Percentiles rank a stretch among this genome's conserved stretches.
Conservation (phyloP, 441 rosid species). For the Syzygium syzygioides region DNA sequence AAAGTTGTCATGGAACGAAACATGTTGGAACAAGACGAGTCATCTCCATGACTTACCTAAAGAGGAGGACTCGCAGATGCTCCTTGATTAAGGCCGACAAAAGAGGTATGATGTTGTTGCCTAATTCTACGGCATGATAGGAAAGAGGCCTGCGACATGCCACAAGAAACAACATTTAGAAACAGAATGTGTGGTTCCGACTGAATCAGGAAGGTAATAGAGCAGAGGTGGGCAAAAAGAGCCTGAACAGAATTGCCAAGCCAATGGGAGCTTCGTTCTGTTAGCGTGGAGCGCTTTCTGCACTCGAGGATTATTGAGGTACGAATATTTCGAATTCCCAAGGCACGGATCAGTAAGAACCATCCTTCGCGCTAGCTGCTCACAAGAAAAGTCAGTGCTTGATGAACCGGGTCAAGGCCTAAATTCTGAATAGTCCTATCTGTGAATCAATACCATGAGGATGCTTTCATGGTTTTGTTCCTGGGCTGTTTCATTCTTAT, state of each 20-base stretch:
- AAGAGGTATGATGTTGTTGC: background rate
- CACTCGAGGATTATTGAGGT: background rate
- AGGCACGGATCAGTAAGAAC: background rate
- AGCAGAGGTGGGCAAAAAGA: background rate
- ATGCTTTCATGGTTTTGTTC: background rate
- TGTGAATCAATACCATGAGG: background rate
- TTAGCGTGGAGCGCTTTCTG: background rate
- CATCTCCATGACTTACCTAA: background rate
- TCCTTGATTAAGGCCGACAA: background rate
- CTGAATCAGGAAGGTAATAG: background rate
- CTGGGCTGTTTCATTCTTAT: background rate
- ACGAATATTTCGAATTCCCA: background rate
- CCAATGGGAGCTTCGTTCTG: background rate
- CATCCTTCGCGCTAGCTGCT: background rate
- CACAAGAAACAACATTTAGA: background rate
- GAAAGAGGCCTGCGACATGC: background rate
- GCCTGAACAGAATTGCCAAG: background rate
- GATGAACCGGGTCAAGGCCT: background rate
- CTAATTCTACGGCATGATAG: background rate
- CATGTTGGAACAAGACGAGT: background rate
- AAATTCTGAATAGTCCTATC: background rate
- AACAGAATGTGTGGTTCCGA: background rate
- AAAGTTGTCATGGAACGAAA: background rate
- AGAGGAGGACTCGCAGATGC: background rate
- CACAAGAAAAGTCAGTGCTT: background rate